Evolutionary conservation across 2,329 filamentous ascomycete genomes (phyloP), one percentile per base, ranked within the genome.

Genomic region (Aspergillus quadrilineatus): DNA sequence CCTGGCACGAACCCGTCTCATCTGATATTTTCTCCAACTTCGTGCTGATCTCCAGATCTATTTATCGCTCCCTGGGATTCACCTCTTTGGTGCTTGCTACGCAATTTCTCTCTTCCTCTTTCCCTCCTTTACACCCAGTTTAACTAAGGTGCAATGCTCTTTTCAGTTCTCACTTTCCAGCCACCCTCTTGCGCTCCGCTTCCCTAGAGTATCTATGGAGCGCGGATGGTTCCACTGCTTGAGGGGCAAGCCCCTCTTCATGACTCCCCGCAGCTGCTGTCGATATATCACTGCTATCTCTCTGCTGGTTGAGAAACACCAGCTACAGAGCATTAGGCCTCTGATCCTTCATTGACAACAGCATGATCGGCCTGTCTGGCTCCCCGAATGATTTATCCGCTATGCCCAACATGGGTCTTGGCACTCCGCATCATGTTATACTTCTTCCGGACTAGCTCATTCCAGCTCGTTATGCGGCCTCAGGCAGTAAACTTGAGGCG

Each of bases 401-500:
- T 56, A 56, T 53, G 6, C 57, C 57, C 17, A 41, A 59, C 48
- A 32, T 45, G 32, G 49, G n/a, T 34, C 28, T 49, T 50, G 44
- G 47, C 43, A 56, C 32, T 29, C 14, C n/a, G 39, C 39, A 22
- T 15, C 34, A 53, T 32, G 39, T 36, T 47, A 53, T 48, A 4
- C 53, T 37, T 6, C 12, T 53, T 53, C 17, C 4, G 45, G 49
- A 50, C 49, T 59, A 59, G 53, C 5, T 30, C 5, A 2, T 6
- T 45, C 17, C 41, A 22, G 22, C 22, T 22, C 22, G 22, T 36
- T 3, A 9, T 15, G 26, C 41, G 22, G 12, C 46, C 50, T 46
- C 50, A 57, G 55, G 50, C 50, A 49, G 17, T 30, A 36, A n/a
- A 17, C 6, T 41, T 2, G 29, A 26, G 29, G 29, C 47, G 26